These are phyloP conservation scores for Podospora pseudocomata DNA, from an alignment of 495 filamentous ascomycete species.

Conservation along the genomic window DNA sequence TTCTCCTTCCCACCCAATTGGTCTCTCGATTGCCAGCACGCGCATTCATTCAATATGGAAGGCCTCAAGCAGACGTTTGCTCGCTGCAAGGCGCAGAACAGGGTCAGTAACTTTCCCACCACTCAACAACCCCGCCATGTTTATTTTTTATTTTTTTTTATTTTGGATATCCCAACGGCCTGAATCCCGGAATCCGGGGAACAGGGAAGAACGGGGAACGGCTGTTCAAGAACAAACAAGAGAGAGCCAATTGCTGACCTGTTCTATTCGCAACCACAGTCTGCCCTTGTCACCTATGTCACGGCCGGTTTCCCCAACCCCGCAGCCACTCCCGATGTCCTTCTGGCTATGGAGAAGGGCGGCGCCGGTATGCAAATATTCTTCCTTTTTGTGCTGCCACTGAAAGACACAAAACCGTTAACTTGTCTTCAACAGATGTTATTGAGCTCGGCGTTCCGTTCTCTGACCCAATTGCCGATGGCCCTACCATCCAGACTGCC, in stretches of 20 bases:
- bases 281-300: slow-evolving; percentile 91
- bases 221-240: not conserved
- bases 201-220: not conserved
- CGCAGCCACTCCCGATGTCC: slow-evolving; percentile 73
- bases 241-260: slow-evolving; percentile 1
- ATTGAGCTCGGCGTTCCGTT: slow-evolving; percentile 90
- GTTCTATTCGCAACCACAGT: slow-evolving; percentile 28
- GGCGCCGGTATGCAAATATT: slow-evolving; percentile 66
- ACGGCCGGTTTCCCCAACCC: slow-evolving; percentile 90
- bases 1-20: not conserved
- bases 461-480: slow-evolving; percentile 96
- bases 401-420: not conserved
- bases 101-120: slow-evolving; percentile 45
- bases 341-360: slow-evolving; percentile 87
- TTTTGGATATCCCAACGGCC: slow-evolving; percentile 1
- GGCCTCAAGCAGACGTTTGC: slow-evolving; percentile 81
- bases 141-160: not conserved
- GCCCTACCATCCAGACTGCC: slow-evolving; percentile 86
- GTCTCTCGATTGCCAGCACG: not conserved
- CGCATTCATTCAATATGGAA: slow-evolving; percentile 51
- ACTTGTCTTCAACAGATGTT: slow-evolving; percentile 51
- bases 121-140: slow-evolving; percentile 29
- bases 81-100: slow-evolving; percentile 72
- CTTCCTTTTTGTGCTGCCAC: not conserved
- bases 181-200: not conserved